Conservation (phyloP, 805 yeast species). For the Maudiozyma pseudohumilis region DNA sequence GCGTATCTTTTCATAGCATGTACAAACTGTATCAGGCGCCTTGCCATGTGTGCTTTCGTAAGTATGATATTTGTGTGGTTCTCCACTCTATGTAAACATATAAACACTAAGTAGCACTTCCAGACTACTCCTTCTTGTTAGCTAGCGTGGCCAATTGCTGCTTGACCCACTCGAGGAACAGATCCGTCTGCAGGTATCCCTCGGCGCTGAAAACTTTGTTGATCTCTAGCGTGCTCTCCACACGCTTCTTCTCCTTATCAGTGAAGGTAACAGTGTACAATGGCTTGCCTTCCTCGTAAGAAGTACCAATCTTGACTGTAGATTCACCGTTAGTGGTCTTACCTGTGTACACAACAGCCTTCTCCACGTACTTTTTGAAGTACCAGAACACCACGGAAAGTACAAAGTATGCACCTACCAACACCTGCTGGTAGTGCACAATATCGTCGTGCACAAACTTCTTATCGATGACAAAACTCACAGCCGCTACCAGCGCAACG, state of each 20-base stretch:
- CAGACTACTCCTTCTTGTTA: constrained; percentile 4
- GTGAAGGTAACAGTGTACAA: constrained; percentile 34
- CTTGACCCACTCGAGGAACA: constrained; percentile 34
- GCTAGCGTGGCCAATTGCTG: constrained; percentile 29
- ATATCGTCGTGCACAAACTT: constrained; percentile 36
- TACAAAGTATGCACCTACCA: constrained; percentile 34
- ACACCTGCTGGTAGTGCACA: constrained; percentile 30
- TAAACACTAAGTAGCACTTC: constrained; percentile 28
- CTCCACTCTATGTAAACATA: constrained; percentile 2
- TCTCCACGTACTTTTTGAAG: constrained; percentile 31
- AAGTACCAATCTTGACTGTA: constrained; percentile 26
- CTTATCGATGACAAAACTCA: constrained; percentile 42
- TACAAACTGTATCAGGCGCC: too few relatives aligned
- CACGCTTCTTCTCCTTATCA: constrained; percentile 8
- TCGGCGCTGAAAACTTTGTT: constrained; percentile 31
- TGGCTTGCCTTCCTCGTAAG: constrained; percentile 34
- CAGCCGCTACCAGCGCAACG: constrained; percentile 41
- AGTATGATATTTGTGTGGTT: too few relatives aligned
- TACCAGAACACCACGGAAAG: constrained; percentile 33
- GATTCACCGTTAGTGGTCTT: constrained; percentile 16
- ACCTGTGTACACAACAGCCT: constrained; percentile 39
- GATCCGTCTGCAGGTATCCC: constrained; percentile 35
- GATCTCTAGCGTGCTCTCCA: constrained; percentile 21
- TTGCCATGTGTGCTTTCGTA: too few relatives aligned
- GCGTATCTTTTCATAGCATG: too few relatives aligned